Base-by-base conservation (phyloP, 441 rosid genomes). In the Populus tomentosa region DNA sequence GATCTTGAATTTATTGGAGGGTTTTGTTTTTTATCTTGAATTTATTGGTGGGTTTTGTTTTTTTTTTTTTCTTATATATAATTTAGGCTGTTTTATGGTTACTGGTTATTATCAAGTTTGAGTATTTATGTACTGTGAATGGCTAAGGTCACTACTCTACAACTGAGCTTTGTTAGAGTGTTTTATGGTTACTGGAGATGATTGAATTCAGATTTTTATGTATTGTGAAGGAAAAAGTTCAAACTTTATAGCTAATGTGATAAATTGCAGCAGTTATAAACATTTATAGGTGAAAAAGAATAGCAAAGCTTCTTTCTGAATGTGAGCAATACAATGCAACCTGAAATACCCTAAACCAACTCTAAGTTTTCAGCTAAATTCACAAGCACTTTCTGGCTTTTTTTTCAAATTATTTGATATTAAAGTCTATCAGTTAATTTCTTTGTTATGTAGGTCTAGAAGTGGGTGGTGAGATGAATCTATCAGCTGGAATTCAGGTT, bases 381-480 rank as follows among this genome's bases (percentile, higher is more conserved):
- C 46, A 66, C 28, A 40, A 4, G 42, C 26, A 28, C 23, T 35
- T 56, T 20, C 20, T 30, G 9, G 20, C 9, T 13, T 71, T 46
- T 24, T 10, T 16, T 72, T 20, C 1, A 3, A 5, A 21, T 69
- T 76, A 6, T 28, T 23, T 18, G 11, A 50, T 46, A 20, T 38
- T 53, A 14, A 1, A 40, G 40, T 30, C 24, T 32, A 2, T 23
- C 16, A 10, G 11, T 18, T 26, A 10, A 23, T n/a, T 24, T 35
- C 20, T 59, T 14, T 71, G 4, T 33, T 36, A 18, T 83, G 53
- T 78, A 94, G 99, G 90, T 70, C 87, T 95, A 67, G 97, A 90
- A 80, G 87, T 94, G 32, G 99, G 99, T n/a, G 98, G 98, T 70
- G 97, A 94, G 85, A 81, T 91, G 86, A 89, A 95, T 88, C 65